Conservation (phyloP, 306 rosid genomes). For the Sindora glabra region DNA sequence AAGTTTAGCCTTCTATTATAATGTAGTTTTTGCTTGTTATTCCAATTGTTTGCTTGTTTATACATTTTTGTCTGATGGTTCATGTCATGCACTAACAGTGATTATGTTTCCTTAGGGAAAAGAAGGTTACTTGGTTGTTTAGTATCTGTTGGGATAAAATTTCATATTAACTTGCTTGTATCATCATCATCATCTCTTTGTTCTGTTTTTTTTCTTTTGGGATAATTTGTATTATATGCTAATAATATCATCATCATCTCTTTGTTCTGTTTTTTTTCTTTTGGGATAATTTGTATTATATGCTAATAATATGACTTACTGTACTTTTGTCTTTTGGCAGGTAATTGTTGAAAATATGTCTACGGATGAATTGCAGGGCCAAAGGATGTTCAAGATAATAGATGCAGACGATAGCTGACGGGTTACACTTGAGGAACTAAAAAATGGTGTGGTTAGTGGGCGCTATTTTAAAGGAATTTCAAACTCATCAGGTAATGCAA, state of each 20-base stretch:
- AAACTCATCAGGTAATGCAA: conserved; percentile 72
- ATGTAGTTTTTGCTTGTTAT: not conserved
- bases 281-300: too few species aligned
- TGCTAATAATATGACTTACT: conserved; percentile 26
- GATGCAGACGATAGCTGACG: conserved; percentile 85
- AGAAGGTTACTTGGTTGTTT: too few species aligned
- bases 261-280: too few species aligned
- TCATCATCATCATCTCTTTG: not conserved
- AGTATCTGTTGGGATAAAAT: too few species aligned
- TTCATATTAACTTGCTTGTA: not conserved
- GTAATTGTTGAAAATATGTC: conserved; percentile 85
- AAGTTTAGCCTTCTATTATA: too few species aligned
- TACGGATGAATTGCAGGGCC: conserved; percentile 92
- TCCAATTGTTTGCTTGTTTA: too few species aligned
- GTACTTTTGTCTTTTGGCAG: conserved; percentile 33
- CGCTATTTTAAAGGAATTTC: conserved; percentile 64
- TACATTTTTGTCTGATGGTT: too few species aligned
- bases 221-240: too few species aligned
- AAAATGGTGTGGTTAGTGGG: conserved; percentile 80
- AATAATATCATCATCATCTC: too few species aligned
- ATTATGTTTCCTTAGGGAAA: too few species aligned
- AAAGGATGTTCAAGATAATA: conserved; percentile 90
- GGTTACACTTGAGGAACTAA: conserved; percentile 79
- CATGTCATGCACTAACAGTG: not conserved
- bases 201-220: too few species aligned